Conservation (phyloP, 192 early-diverging fungal genomes). For the Bifiguratus adelaidae region DNA sequence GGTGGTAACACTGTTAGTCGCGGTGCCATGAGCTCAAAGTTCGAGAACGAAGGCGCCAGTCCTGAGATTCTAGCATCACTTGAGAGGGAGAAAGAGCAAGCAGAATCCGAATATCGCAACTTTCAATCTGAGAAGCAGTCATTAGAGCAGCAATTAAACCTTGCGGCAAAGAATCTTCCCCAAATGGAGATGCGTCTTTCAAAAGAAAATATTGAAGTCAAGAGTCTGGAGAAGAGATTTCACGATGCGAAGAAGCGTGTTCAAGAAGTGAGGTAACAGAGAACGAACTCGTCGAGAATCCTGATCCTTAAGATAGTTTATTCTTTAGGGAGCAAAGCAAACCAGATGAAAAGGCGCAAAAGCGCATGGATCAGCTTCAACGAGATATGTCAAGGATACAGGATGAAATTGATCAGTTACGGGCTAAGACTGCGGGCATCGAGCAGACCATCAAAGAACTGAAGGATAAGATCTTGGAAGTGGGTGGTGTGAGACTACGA, state of each 20-base stretch:
- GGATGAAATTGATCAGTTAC: conserved; percentile 31
- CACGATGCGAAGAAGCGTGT: conserved; percentile 58
- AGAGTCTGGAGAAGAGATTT: conserved; percentile 51
- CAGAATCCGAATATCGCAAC: conserved; percentile 42
- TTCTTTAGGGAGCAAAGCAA: conserved; percentile 25
- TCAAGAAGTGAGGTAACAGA: conserved; percentile 34
- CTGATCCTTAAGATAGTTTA: neutral
- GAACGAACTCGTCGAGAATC: neutral
- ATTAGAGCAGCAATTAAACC: conserved; percentile 31
- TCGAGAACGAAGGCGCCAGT: conserved; percentile 39
- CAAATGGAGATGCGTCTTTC: conserved; percentile 47
- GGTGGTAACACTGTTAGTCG: conserved; percentile 65
- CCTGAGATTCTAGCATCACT: conserved; percentile 42
- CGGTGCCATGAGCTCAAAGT: conserved; percentile 86
- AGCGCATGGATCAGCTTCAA: conserved; percentile 37
- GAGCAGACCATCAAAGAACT: conserved; percentile 70
- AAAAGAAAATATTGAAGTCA: conserved; percentile 65
- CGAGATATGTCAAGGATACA: conserved; percentile 31
- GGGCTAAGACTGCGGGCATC: conserved; percentile 47
- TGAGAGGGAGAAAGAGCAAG: conserved; percentile 42
- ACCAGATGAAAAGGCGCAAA: conserved; percentile 38
- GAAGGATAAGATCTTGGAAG: conserved; percentile 85
- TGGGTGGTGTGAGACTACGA: conserved; percentile 80
- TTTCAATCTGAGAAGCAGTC: conserved; percentile 24
- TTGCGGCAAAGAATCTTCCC: conserved; percentile 38